Evolutionary conservation across 768 basidiomycete species (phyloP).

Genomic region (Candolleomyces efflorescens): DNA sequence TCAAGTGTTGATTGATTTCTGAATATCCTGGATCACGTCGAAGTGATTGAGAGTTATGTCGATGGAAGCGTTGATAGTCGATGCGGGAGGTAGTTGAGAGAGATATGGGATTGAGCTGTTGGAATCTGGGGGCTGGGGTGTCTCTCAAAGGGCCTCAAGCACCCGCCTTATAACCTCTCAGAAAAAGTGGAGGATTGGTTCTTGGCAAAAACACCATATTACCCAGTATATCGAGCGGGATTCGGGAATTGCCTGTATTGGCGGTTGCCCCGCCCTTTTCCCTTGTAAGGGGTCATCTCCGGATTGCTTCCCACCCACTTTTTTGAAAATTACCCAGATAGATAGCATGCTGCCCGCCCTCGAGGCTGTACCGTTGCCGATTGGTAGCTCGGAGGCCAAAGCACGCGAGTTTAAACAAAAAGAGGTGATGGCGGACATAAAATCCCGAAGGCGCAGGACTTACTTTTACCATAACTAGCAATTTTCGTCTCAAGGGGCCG

Average conservation of each 20-base stretch:
- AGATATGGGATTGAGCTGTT: neutral
- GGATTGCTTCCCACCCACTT: slow-evolving; percentile 11
- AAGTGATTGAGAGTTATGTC: neutral
- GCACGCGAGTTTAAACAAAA: neutral
- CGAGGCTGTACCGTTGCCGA: neutral
- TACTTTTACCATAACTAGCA: neutral
- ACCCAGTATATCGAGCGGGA: neutral
- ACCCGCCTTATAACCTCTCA: neutral
- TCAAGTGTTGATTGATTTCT: neutral
- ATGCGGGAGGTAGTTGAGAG: neutral
- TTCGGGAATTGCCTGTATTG: neutral
- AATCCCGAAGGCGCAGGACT: neutral
- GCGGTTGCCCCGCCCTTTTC: neutral
- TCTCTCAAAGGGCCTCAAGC: neutral
- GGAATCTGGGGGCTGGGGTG: too few species aligned
- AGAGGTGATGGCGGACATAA: neutral
- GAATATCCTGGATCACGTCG: neutral
- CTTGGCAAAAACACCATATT: neutral
- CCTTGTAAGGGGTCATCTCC: neutral
- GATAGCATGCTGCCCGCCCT: neutral
- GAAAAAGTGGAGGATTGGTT: slow-evolving; percentile 11
- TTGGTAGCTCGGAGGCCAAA: slow-evolving; percentile 7
- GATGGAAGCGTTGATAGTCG: neutral
- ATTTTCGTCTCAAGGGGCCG: too few species aligned
- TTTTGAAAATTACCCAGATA: slow-evolving; percentile 6